Percentiles rank a stretch among this genome's conserved stretches.
Conservation (phyloP, 106 monocot species). For the Acanthochlamys bracteata region DNA sequence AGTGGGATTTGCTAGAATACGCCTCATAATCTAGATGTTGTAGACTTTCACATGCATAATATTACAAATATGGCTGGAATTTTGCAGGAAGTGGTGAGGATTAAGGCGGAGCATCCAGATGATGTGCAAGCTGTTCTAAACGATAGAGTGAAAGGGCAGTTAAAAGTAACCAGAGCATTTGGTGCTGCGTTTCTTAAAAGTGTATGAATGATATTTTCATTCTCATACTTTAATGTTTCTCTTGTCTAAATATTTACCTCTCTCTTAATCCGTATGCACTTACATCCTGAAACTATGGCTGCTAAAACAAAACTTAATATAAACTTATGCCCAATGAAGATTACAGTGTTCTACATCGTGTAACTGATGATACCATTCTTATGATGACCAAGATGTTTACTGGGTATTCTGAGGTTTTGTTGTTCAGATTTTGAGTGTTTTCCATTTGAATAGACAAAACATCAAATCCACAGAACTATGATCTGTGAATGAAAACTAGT, state of each 20-base stretch:
- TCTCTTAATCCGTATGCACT: neutral
- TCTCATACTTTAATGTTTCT: neutral
- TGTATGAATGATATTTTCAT: conserved; percentile 24
- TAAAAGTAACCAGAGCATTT: conserved; percentile 97
- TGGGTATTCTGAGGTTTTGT: too few relatives aligned
- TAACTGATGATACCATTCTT: too few relatives aligned
- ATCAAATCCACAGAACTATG: too few relatives aligned
- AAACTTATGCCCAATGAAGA: too few relatives aligned
- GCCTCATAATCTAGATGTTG: neutral
- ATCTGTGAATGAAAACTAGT: too few relatives aligned
- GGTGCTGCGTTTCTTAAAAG: conserved; percentile 96
- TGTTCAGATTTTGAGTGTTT: too few relatives aligned
- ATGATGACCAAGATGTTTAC: too few relatives aligned
- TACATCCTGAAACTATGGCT: too few relatives aligned
- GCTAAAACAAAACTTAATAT: too few relatives aligned
- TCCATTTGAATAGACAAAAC: too few relatives aligned
- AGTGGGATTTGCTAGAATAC: neutral
- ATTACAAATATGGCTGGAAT: neutral
- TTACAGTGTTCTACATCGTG: too few relatives aligned
- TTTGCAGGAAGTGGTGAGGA: conserved; percentile 77
- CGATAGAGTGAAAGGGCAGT: conserved; percentile 92
- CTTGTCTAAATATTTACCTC: neutral
- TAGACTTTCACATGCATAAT: too few relatives aligned
- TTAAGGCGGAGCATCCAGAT: conserved; percentile 77
- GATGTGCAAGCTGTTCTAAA: conserved; percentile 80